phyloP scores from a whole-genome alignment of 2,329 filamentous ascomycete genomes.

The Alternaria arbusti region DNA sequence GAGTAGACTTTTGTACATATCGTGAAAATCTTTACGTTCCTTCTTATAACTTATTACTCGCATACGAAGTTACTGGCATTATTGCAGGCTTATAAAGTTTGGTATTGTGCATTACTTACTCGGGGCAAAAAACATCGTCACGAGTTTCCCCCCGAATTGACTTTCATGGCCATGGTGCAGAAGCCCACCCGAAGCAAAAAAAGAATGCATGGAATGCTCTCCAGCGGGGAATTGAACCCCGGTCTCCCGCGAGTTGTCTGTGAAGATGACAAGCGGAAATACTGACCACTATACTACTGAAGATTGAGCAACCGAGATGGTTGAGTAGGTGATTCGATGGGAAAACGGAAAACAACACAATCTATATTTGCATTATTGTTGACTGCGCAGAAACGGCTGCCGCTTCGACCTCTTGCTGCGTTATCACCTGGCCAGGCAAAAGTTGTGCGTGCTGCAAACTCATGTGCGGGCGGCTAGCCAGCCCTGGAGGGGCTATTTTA shows the following conservation, averaged over 20 bases:
- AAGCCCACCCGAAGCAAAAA: neutral
- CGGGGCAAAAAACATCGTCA: neutral
- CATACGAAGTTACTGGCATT: neutral
- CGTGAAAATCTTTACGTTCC: neutral
- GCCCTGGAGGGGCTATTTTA: neutral
- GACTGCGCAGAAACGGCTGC: too few relatives aligned
- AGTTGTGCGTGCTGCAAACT: neutral
- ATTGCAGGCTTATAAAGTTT: neutral
- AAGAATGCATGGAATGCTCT: neutral
- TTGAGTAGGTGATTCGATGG: neutral
- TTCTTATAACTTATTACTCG: neutral
- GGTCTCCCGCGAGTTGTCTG: neutral
- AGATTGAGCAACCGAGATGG: neutral
- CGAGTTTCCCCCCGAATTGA: neutral
- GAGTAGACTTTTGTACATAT: neutral
- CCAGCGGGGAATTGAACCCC: neutral
- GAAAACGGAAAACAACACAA: too few relatives aligned
- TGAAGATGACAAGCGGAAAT: slow-evolving; percentile 1
- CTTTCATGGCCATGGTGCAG: neutral
- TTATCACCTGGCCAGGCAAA: neutral
- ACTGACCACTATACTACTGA: slow-evolving; percentile 4
- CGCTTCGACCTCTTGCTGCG: too few relatives aligned
- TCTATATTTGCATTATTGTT: too few relatives aligned
- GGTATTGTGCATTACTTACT: neutral
- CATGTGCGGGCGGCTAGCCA: neutral